phyloP scores from a whole-genome alignment of 2,329 filamentous ascomycete species.

The Paraphoma sp. region DNA sequence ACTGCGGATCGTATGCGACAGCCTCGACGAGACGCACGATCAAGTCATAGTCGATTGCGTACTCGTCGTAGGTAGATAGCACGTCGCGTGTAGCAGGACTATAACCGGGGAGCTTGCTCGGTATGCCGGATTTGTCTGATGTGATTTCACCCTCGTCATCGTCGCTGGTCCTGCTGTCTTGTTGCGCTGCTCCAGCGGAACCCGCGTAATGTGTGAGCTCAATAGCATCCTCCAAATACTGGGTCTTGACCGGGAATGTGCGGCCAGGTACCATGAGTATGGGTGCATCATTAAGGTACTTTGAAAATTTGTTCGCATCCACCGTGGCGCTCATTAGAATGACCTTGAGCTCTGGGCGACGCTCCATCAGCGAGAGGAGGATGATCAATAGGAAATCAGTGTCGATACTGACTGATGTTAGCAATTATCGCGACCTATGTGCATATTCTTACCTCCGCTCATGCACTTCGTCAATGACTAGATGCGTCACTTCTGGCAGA shows the following conservation, averaged over 20 bases:
- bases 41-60: constrained; percentile 87
- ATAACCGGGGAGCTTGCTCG: constrained; percentile 74
- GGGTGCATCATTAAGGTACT: constrained; percentile 84
- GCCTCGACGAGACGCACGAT: constrained; percentile 78
- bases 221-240: constrained; percentile 90
- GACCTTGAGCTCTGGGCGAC: constrained; percentile 84
- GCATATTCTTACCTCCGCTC: constrained; percentile 66
- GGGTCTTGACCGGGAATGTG: constrained; percentile 89
- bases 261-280: constrained; percentile 90
- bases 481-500: constrained; percentile 86
- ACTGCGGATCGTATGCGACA: constrained; percentile 73
- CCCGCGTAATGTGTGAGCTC: constrained; percentile 78
- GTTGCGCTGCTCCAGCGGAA: constrained; percentile 55
- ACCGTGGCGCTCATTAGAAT: constrained; percentile 98
- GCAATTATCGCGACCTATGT: background rate
- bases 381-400: constrained; percentile 96
- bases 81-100: constrained; percentile 77
- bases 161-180: constrained; percentile 55
- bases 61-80: constrained; percentile 83
- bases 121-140: constrained; percentile 62
- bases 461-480: constrained; percentile 97
- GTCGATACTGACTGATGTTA: constrained; percentile 69
- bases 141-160: constrained; percentile 55
- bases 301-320: constrained; percentile 88
- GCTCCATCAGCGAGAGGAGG: constrained; percentile 78